These are phyloP conservation scores for Leishmania tarentolae DNA, from an alignment of 208 protist species.

Conservation along the genomic window DNA sequence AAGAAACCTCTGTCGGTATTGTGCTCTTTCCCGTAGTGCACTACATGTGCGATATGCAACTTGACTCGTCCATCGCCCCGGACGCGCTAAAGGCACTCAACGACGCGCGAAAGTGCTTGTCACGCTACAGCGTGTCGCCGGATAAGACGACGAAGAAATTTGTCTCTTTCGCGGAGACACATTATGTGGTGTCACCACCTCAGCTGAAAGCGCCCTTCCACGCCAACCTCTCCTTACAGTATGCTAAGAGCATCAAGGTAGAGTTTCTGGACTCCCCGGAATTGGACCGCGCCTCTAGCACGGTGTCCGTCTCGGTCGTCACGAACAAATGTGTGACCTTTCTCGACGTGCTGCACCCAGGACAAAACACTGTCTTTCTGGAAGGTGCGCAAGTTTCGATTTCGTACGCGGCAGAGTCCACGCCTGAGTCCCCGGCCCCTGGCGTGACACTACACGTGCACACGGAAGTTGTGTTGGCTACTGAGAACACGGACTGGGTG, in stretches of 20 bases:
- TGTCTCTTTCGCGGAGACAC: slow-evolving; percentile 59
- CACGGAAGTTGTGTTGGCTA: slow-evolving; percentile 47
- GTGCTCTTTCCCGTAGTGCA: slow-evolving; percentile 82
- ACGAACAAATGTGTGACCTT: slow-evolving; percentile 28
- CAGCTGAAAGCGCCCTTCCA: slow-evolving; percentile 40
- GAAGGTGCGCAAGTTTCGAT: slow-evolving; percentile 31
- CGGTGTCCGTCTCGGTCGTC: slow-evolving; percentile 32
- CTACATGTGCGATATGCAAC: slow-evolving; percentile 67
- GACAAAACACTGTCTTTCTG: slow-evolving; percentile 12
- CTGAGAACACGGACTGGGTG: slow-evolving; percentile 73
- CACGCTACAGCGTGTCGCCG: slow-evolving; percentile 32
- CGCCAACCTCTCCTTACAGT: slow-evolving; percentile 53
- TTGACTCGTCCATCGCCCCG: slow-evolving; percentile 54
- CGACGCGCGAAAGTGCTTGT: slow-evolving; percentile 51
- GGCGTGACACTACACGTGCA: slow-evolving; percentile 32
- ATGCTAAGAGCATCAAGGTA: slow-evolving; percentile 64
- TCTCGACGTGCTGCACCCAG: slow-evolving; percentile 24
- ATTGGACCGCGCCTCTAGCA: slow-evolving; percentile 9
- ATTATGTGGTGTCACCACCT: slow-evolving; percentile 53
- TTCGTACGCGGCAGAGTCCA: slow-evolving; percentile 19
- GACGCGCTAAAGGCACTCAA: slow-evolving; percentile 69
- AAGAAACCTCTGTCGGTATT: slow-evolving; percentile 75
- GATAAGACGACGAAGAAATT: slow-evolving; percentile 16
- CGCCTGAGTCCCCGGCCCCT: slow-evolving; percentile 13
- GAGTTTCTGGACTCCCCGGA: slow-evolving; percentile 25